Conservation (phyloP, 2,329 filamentous ascomycete species). For the Botryotinia globosa region DNA sequence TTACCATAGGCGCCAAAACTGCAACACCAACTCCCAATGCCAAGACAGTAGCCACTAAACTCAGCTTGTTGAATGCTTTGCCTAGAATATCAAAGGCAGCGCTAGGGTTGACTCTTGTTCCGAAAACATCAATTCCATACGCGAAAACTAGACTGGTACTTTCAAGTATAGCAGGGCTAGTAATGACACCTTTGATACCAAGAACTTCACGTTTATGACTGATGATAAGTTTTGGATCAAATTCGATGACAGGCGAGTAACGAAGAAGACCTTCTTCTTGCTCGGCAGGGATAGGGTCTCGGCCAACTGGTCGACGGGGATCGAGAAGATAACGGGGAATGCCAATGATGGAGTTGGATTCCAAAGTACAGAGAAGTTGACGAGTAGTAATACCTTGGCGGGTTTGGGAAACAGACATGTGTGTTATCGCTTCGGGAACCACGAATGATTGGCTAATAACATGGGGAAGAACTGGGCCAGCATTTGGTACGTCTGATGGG, state of each 20-base stretch:
- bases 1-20: slow-evolving; percentile 81
- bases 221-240: slow-evolving; percentile 77
- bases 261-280: slow-evolving; percentile 76
- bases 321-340: slow-evolving; percentile 79
- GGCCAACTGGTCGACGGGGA: slow-evolving; percentile 78
- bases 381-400: slow-evolving; percentile 86
- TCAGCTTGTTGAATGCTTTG: slow-evolving; percentile 88
- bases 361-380: slow-evolving; percentile 75
- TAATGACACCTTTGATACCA: slow-evolving; percentile 70
- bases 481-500: slow-evolving; percentile 56
- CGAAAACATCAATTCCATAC: slow-evolving; percentile 85
- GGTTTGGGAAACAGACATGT: slow-evolving; percentile 82
- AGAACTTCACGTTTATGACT: slow-evolving; percentile 80
- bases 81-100: slow-evolving; percentile 88
- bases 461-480: slow-evolving; percentile 60
- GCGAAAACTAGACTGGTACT: slow-evolving; percentile 89
- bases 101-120: slow-evolving; percentile 81
- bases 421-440: slow-evolving; percentile 72
- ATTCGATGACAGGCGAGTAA: slow-evolving; percentile 75
- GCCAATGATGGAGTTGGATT: slow-evolving; percentile 71
- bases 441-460: slow-evolving; percentile 79
- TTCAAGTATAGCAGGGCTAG: slow-evolving; percentile 77
- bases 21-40: slow-evolving; percentile 75
- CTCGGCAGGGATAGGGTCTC: slow-evolving; percentile 78
- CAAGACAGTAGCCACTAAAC: slow-evolving; percentile 78